Base-by-base conservation (phyloP, 2,329 filamentous ascomycete species). In the Aureobasidium musti region DNA sequence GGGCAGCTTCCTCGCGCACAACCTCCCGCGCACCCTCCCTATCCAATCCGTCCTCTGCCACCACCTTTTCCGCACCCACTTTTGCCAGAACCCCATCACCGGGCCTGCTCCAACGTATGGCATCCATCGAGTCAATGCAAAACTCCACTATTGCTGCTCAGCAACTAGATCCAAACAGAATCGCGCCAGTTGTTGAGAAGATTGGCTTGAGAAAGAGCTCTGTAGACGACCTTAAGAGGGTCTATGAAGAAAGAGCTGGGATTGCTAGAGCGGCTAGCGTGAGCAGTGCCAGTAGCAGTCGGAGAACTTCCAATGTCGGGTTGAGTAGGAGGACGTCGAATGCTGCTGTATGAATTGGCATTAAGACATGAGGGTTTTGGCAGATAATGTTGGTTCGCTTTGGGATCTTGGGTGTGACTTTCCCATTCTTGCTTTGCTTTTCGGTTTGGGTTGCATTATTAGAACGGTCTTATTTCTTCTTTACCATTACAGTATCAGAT, bases 171-270 rank as follows among this genome's bases (percentile, higher is more conserved):
- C 14, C 33, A 6, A 35, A 28, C 26, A 43, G 33, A 14, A 59
- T 33, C 14, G 52, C 50, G n/a, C 39, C 63, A 11, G 63, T 47
- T 19, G 57, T 50, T n/a, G 53, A 67, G 11, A 49, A 41, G n/a
- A 70, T 82, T 39, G 78, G 80, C 49, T 50, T 81, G 49, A 78
- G 78, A 69, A 81, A 82, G 69, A 73, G 77, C 54, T 79, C 76
- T 21, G 81, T 83, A 5, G 81, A 82, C 53, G 79, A 83, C 71
- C 69, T 83, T 68, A 73, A 80, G 64, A 72, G 78, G 69, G 70
- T 83, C 63, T 83, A 82, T 67, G 81, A 83, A 70, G 81, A 82
- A 70, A 71, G 81, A 52, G 79, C 77, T 30, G 41, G 60, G 1
- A 33, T 67, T n/a, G 56, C 57, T 21, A 56, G 49, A 14, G 59